Evolutionary conservation across 768 basidiomycete genomes (phyloP).

Genomic region (Basidioascus undulatus): DNA sequence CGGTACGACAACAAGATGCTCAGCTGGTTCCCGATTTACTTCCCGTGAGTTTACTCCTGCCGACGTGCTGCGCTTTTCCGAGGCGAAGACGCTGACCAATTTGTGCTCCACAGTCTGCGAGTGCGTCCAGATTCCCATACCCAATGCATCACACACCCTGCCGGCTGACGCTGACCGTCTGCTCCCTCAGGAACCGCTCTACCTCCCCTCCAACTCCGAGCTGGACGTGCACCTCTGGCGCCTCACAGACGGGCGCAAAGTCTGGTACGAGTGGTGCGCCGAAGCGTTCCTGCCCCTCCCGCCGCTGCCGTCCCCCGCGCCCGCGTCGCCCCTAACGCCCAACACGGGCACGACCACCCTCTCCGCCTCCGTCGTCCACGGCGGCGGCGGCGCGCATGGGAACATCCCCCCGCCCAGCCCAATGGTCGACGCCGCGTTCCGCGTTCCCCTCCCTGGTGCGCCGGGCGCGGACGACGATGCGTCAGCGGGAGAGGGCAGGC

Average conservation of each 20-base stretch:
- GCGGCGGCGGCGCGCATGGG: constrained; percentile 1
- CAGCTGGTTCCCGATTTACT: constrained; percentile 96
- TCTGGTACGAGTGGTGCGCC: constrained; percentile 99
- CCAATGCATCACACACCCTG: neutral
- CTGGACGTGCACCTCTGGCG: constrained; percentile 87
- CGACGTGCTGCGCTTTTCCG: no score
- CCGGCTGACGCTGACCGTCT: neutral
- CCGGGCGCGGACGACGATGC: constrained; percentile 7
- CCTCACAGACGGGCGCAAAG: constrained; percentile 58
- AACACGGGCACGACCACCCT: constrained; percentile 12
- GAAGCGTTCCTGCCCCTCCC: constrained; percentile 64
- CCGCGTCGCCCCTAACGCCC: constrained; percentile 10
- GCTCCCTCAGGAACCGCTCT: constrained; percentile 59
- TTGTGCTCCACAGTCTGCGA: neutral
- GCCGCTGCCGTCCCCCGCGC: constrained; percentile 12
- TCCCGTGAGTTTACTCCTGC: no score
- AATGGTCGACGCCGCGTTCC: constrained; percentile 32
- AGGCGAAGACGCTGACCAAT: neutral
- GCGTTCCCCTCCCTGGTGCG: constrained; percentile 7
- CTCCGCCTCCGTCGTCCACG: constrained; percentile 1
- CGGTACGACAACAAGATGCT: constrained; percentile 79
- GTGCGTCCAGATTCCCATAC: neutral
- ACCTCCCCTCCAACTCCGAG: constrained; percentile 77
- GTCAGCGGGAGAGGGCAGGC: constrained; percentile 5
- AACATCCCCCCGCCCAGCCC: constrained; percentile 29